Conservation (phyloP, 2,329 filamentous ascomycete genomes). For the Fusarium azukiicola region DNA sequence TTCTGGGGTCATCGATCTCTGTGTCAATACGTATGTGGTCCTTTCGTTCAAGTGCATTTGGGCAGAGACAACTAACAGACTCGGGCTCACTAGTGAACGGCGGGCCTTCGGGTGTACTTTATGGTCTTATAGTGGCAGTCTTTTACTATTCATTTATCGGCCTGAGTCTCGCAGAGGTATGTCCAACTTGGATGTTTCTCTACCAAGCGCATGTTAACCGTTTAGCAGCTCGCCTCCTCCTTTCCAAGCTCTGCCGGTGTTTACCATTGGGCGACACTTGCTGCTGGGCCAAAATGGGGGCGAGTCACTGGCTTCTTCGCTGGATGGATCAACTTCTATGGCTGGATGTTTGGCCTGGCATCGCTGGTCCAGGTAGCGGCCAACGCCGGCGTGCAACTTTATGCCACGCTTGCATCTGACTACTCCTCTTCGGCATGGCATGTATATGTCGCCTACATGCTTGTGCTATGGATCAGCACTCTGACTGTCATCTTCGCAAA, state of each 20-base stretch:
- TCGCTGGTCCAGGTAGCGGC: conserved; percentile 51
- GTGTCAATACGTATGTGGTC: conserved; percentile 44
- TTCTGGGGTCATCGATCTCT: conserved; percentile 51
- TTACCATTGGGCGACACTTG: conserved; percentile 53
- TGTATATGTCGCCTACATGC: conserved; percentile 49
- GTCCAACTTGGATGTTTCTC: accelerated
- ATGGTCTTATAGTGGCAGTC: conserved; percentile 48
- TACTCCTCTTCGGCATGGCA: conserved; percentile 49
- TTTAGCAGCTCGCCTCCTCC: conserved; percentile 45
- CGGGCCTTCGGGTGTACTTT: conserved; percentile 50
- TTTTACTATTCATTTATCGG: conserved; percentile 53
- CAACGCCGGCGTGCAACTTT: conserved; percentile 50
- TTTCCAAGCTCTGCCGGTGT: conserved; percentile 51
- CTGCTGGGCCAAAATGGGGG: conserved; percentile 50
- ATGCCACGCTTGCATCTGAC: conserved; percentile 43
- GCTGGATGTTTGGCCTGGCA: conserved; percentile 55
- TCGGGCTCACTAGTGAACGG: conserved; percentile 42
- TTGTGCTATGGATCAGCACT: conserved; percentile 48
- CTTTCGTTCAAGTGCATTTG: neutral
- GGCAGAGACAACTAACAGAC: neutral
- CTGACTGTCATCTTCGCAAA: conserved; percentile 49
- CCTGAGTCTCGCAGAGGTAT: conserved; percentile 49
- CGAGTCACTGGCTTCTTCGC: conserved; percentile 51
- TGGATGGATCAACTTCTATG: conserved; percentile 55
- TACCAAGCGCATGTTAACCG: neutral